Conservation (phyloP, 192 early-diverging fungal species). For the Umbelopsis ramanniana region DNA sequence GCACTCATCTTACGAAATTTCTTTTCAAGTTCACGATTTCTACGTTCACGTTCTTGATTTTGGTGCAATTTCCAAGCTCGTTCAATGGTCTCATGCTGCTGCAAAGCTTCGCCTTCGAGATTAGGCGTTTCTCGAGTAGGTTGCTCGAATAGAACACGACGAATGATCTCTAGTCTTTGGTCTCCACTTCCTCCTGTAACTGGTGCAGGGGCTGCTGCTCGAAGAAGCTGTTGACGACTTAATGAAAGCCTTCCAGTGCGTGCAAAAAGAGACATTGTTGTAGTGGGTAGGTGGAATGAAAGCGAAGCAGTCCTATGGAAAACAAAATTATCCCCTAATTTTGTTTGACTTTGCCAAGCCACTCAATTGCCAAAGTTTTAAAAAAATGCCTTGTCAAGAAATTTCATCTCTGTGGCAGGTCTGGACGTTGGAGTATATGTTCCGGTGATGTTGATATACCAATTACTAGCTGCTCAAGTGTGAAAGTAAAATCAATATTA, state of each 20-base stretch:
- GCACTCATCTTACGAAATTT: conserved; percentile 68
- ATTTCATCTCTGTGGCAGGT: neutral
- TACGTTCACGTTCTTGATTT: conserved; percentile 50
- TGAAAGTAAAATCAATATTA: no score
- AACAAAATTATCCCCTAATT: neutral
- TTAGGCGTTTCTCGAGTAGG: conserved; percentile 45
- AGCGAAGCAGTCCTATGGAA: neutral
- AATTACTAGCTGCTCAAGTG: no score
- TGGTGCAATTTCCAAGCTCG: conserved; percentile 68
- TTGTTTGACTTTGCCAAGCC: neutral
- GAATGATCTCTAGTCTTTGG: conserved; percentile 71
- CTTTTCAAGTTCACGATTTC: conserved; percentile 46
- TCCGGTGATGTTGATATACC: no score
- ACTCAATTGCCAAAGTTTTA: conserved; percentile 29
- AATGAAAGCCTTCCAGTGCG: conserved; percentile 20
- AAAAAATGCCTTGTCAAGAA: conserved; percentile 23
- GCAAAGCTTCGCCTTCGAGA: conserved; percentile 58
- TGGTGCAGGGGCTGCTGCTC: conserved; percentile 24
- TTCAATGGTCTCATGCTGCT: conserved; percentile 73
- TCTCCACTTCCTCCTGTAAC: conserved; percentile 50
- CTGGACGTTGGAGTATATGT: no score
- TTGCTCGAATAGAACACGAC: conserved; percentile 68
- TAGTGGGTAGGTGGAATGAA: neutral
- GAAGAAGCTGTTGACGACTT: conserved; percentile 10
- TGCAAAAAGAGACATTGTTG: conserved; percentile 9